Conservation (phyloP, 805 yeast genomes). For the Candida piceae region DNA sequence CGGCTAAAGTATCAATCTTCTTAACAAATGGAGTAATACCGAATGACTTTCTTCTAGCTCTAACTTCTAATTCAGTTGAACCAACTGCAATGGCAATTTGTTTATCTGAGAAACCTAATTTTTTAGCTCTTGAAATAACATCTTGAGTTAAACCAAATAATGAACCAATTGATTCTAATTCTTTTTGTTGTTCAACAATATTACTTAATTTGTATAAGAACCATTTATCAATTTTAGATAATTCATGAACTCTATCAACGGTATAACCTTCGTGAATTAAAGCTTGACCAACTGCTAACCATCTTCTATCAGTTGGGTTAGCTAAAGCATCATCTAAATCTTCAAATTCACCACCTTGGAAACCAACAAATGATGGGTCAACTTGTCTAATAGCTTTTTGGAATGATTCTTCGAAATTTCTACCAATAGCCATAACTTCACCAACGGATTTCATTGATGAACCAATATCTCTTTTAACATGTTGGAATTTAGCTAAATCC, state of each 20-base stretch:
- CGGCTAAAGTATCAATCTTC: conserved; percentile 98
- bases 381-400: conserved; percentile 97
- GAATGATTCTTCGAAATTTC: conserved; percentile 96
- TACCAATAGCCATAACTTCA: conserved; percentile 96
- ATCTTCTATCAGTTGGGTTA: conserved; percentile 96
- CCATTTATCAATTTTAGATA: conserved; percentile 95
- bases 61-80: conserved; percentile 88
- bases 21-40: conserved; percentile 90
- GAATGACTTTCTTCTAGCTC: conserved; percentile 81
- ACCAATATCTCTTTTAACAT: conserved; percentile 75
- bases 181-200: conserved; percentile 1
- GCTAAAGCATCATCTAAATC: conserved; percentile 91
- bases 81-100: conserved; percentile 86
- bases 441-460: conserved; percentile 98
- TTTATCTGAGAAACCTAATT: conserved; percentile 94
- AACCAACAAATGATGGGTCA: conserved; percentile 93
- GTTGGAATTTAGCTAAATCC: conserved; percentile 94
- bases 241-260: conserved; percentile 85
- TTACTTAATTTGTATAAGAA: conserved; percentile 81
- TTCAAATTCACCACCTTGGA: conserved; percentile 76
- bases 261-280: conserved; percentile 75
- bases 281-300: conserved; percentile 96
- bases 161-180: conserved; percentile 1
- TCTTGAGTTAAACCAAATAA: conserved; percentile 1
- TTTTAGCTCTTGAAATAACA: conserved; percentile 58